These are phyloP conservation scores for Globisporangium perplexum DNA, from an alignment of 352 stramenopile species.

Conservation along the genomic window DNA sequence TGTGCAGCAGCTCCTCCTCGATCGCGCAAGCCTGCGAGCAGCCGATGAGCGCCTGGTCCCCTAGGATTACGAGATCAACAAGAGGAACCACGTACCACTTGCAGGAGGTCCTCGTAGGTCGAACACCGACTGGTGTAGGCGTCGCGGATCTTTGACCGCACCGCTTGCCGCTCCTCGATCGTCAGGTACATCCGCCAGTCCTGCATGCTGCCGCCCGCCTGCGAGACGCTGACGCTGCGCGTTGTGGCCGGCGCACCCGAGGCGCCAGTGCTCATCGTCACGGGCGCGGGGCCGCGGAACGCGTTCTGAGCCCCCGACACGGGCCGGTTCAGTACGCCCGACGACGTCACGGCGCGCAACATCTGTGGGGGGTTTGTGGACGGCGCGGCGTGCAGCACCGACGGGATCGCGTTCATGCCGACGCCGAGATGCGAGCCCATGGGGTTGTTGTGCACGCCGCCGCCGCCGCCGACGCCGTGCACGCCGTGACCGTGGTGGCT, in stretches of 20 bases:
- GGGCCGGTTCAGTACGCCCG: slow-evolving; percentile 74
- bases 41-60: too few species aligned
- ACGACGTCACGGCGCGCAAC: slow-evolving; percentile 76
- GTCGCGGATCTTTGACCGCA: slow-evolving; percentile 84
- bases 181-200: slow-evolving; percentile 89
- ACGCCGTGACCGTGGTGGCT: slow-evolving; percentile 23
- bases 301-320: slow-evolving; percentile 12
- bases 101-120: slow-evolving; percentile 84
- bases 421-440: slow-evolving; percentile 38
- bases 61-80: too few species aligned
- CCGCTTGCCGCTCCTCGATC: slow-evolving; percentile 86
- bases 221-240: slow-evolving; percentile 54
- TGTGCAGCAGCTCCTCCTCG: slow-evolving; percentile 86
- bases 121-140: slow-evolving; percentile 82
- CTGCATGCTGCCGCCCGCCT: slow-evolving; percentile 62
- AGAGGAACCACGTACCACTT: too few species aligned
- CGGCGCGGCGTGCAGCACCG: slow-evolving; percentile 60
- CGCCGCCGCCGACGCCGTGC: neutral
- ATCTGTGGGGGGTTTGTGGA: slow-evolving; percentile 79
- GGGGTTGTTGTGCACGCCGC: neutral
- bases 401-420: slow-evolving; percentile 76
- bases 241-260: slow-evolving; percentile 24
- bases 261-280: slow-evolving; percentile 10
- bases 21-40: slow-evolving; percentile 69
- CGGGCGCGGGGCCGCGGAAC: slow-evolving; percentile 19